Evolutionary conservation across 306 rosid genomes (phyloP).

Genomic region (Hippophae tibetana): DNA sequence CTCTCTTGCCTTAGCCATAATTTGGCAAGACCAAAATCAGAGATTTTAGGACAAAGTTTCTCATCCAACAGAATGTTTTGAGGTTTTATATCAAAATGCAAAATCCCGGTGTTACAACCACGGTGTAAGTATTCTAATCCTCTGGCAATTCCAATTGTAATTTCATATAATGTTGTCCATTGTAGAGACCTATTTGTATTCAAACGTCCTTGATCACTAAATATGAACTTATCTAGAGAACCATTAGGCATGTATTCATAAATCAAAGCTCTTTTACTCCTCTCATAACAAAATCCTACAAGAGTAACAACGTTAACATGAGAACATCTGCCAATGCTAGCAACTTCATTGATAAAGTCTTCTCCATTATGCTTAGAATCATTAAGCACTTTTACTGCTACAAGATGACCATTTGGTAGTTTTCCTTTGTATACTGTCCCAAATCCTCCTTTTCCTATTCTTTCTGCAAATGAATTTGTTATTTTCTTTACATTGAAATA

Average conservation of each 20-base stretch:
- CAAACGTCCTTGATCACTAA: neutral
- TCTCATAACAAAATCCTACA: constrained; percentile 26
- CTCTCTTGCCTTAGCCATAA: constrained; percentile 26
- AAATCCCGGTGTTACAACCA: constrained; percentile 9
- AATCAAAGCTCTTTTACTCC: constrained; percentile 26
- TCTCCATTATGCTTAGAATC: constrained; percentile 24
- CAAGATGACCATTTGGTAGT: constrained; percentile 22
- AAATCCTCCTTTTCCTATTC: constrained; percentile 34
- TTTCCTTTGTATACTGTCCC: constrained; percentile 35
- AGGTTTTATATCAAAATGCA: constrained; percentile 19
- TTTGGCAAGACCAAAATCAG: constrained; percentile 35
- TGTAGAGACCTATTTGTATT: neutral
- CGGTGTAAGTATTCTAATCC: constrained; percentile 6
- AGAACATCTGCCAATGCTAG: constrained; percentile 31
- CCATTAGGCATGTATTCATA: constrained; percentile 3
- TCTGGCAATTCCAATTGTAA: constrained; percentile 9
- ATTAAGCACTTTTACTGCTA: constrained; percentile 26
- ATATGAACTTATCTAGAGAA: too few species aligned
- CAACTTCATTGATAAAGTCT: constrained; percentile 40
- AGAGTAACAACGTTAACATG: constrained; percentile 33
- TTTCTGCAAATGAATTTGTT: constrained; percentile 21
- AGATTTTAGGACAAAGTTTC: constrained; percentile 23
- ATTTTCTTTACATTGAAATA: constrained; percentile 19
- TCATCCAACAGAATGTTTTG: constrained; percentile 15
- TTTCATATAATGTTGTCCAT: constrained; percentile 1